Evolutionary conservation across 179 eudicot species (phyloP).

Genomic region (Actinidia arguta): DNA sequence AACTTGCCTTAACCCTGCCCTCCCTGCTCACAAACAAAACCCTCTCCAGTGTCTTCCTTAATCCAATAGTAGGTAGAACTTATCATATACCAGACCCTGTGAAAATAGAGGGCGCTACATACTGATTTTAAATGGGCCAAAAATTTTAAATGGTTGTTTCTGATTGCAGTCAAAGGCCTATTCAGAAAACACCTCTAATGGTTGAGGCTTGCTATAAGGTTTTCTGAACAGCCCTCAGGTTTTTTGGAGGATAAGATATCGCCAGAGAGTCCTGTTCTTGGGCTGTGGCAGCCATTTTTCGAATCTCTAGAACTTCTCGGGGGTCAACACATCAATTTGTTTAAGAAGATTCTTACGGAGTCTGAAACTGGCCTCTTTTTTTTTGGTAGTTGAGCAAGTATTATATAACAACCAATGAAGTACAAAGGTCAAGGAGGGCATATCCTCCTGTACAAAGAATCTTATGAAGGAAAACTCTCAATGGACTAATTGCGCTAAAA

Average conservation of each 20-base stretch:
- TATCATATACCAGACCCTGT: too few relatives aligned
- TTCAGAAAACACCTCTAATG: background rate
- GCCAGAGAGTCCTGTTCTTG: background rate
- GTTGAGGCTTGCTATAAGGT: background rate
- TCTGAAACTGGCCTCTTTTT: background rate
- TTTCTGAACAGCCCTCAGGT: background rate
- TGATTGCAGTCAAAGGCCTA: background rate
- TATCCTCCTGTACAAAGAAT: too few relatives aligned
- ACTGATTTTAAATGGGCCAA: background rate
- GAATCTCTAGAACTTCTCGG: background rate
- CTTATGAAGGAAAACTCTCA: too few relatives aligned
- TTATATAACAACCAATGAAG: too few relatives aligned
- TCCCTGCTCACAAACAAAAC: background rate
- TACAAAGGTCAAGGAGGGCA: too few relatives aligned
- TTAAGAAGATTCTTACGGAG: background rate
- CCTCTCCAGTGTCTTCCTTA: background rate
- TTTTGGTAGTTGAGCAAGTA: too few relatives aligned
- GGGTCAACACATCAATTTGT: background rate
- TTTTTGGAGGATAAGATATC: background rate
- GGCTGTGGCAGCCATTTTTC: background rate
- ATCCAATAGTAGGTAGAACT: too few relatives aligned
- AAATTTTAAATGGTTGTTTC: background rate
- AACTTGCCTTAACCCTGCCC: too few relatives aligned
- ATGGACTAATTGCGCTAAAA: too few relatives aligned
- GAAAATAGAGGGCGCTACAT: background rate